Evolutionary conservation across 2,329 filamentous ascomycete species (phyloP).

Genomic region (Tolypocladium guangdongense): DNA sequence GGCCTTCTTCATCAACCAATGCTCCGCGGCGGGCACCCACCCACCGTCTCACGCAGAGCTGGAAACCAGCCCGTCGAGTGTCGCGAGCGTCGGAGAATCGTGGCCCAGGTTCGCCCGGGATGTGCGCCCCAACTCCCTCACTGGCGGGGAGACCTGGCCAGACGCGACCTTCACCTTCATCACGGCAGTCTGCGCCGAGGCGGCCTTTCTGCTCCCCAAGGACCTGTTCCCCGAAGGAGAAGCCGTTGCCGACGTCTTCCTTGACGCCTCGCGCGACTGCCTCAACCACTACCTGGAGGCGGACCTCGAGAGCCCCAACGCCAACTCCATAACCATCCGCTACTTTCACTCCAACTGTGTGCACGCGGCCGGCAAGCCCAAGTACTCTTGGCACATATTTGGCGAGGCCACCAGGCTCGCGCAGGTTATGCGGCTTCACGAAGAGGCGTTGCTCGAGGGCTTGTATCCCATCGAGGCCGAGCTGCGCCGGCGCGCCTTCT

Average conservation of each 20-base stretch:
- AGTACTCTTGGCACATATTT: conserved; percentile 33
- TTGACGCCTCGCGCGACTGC: conserved; percentile 26
- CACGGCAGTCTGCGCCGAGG: conserved; percentile 31
- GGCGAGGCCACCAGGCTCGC: conserved; percentile 30
- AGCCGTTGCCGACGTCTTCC: conserved; percentile 23
- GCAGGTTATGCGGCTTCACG: conserved; percentile 30
- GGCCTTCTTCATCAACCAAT: conserved; percentile 17
- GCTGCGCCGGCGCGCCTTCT: conserved; percentile 23
- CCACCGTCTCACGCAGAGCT: neutral
- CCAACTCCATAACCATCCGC: conserved; percentile 30
- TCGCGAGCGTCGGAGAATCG: conserved; percentile 1
- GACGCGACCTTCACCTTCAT: conserved; percentile 29
- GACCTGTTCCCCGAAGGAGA: conserved; percentile 28
- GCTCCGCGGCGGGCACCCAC: neutral
- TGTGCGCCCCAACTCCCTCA: neutral
- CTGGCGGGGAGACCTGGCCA: conserved; percentile 12
- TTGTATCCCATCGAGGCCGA: conserved; percentile 26
- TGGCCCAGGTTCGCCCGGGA: conserved; percentile 1
- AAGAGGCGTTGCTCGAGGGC: conserved; percentile 25
- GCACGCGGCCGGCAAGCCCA: conserved; percentile 29
- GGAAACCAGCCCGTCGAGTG: neutral
- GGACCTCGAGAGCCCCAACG: conserved; percentile 29
- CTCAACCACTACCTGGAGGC: conserved; percentile 27
- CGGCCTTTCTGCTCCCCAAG: conserved; percentile 27
- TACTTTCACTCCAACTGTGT: conserved; percentile 35